These are phyloP conservation scores for Trifolium pratense DNA, from an alignment of 306 rosid genomes.

Conservation along the genomic window DNA sequence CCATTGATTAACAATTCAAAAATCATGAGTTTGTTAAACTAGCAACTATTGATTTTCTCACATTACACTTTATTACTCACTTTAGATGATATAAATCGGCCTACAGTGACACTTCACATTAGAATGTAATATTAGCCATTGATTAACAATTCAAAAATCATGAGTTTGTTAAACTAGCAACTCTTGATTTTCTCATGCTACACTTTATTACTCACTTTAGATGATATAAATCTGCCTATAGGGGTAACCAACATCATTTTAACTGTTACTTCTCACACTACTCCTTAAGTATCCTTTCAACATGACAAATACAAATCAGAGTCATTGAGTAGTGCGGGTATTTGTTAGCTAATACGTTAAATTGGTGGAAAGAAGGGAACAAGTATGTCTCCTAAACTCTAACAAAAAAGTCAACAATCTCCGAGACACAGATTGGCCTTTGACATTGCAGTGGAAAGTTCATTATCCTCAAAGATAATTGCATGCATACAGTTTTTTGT, in stretches of 20 bases:
- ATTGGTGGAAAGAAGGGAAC: neutral
- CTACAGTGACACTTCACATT: too few species aligned
- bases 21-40: too few species aligned
- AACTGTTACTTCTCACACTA: neutral
- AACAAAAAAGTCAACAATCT: neutral
- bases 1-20: too few species aligned
- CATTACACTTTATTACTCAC: too few species aligned
- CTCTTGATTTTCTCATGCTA: too few species aligned
- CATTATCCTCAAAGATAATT: neutral
- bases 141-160: too few species aligned
- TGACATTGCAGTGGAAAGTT: slow-evolving; percentile 9
- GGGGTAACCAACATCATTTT: slow-evolving; percentile 9
- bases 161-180: too few species aligned
- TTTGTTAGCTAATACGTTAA: neutral
- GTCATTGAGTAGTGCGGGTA: neutral
- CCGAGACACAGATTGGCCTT: slow-evolving; percentile 10
- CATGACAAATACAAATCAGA: slow-evolving; percentile 17
- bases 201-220: too few species aligned
- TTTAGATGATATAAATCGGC: too few species aligned
- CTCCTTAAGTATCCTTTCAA: slow-evolving; percentile 11
- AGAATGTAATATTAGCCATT: too few species aligned
- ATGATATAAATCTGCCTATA: too few species aligned
- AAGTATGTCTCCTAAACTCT: neutral
- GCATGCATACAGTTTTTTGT: neutral
- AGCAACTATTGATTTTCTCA: too few species aligned